Conservation (phyloP, 148 eudicot genomes). For the Vaccinium myrtillus region DNA sequence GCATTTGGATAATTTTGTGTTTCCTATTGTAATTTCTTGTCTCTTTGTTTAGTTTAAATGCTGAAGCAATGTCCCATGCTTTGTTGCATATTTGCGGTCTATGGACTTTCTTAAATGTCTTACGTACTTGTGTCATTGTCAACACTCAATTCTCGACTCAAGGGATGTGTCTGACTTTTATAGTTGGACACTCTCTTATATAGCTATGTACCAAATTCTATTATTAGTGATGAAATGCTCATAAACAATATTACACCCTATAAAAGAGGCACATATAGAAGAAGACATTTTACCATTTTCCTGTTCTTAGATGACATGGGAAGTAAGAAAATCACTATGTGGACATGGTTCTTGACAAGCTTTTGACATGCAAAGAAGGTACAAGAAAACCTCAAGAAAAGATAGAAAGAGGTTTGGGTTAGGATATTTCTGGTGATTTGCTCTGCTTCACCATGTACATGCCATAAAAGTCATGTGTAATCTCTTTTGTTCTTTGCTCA, state of each 20-base stretch:
- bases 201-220: background rate
- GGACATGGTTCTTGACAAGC: background rate
- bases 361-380: background rate
- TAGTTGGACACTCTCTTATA: background rate
- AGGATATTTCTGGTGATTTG: background rate
- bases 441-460: background rate
- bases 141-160: background rate
- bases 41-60: background rate
- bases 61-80: background rate
- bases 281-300: background rate
- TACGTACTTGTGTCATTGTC: background rate
- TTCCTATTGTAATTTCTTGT: background rate
- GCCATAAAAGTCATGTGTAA: background rate
- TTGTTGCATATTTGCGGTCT: background rate
- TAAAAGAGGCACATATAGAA: background rate
- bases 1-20: conserved; percentile 12
- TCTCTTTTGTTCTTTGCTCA: background rate
- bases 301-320: background rate
- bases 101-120: background rate
- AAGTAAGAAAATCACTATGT: background rate
- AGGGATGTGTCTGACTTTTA: background rate
- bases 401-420: background rate
- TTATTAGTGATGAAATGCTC: background rate
- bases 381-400: background rate
- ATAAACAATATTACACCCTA: background rate